Conservation (phyloP, 2,329 filamentous ascomycete genomes). For the Botrytis aclada region DNA sequence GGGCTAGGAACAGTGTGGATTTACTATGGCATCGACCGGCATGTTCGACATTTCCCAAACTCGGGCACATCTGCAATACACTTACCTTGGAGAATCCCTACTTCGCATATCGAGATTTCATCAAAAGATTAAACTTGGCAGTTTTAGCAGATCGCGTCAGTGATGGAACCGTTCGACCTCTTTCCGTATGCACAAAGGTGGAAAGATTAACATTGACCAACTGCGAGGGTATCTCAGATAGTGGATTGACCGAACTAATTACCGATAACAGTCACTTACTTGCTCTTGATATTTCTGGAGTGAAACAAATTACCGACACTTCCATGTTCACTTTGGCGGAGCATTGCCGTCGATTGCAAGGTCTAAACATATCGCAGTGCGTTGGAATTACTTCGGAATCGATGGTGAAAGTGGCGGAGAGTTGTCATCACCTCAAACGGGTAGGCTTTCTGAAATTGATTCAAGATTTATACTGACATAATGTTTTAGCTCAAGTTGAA, state of each 20-base stretch:
- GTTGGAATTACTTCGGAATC: conserved; percentile 82
- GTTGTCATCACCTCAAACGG: conserved; percentile 81
- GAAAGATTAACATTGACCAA: conserved; percentile 91
- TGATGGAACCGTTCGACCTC: conserved; percentile 82
- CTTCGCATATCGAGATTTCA: conserved; percentile 85
- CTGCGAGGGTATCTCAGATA: conserved; percentile 80
- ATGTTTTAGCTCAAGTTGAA: conserved; percentile 81
- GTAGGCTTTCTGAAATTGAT: conserved; percentile 47
- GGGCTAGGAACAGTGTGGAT: conserved; percentile 89
- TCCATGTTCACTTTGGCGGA: conserved; percentile 75
- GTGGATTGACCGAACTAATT: conserved; percentile 75
- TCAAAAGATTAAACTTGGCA: conserved; percentile 88
- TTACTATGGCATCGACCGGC: conserved; percentile 92
- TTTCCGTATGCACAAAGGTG: conserved; percentile 82
- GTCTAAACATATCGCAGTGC: conserved; percentile 88
- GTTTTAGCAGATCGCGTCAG: conserved; percentile 71
- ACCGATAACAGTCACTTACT: conserved; percentile 76
- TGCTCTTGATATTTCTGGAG: conserved; percentile 83
- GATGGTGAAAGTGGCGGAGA: conserved; percentile 74
- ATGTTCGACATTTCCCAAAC: conserved; percentile 81
- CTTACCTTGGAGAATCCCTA: conserved; percentile 70
- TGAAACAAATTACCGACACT: conserved; percentile 75
- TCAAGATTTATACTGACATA: conserved; percentile 22
- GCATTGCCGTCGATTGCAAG: conserved; percentile 82
- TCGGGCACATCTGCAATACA: conserved; percentile 76